Evolutionary conservation across 2,329 filamentous ascomycete genomes (phyloP).

Genomic region (Plectosphaerella cucumerina): DNA sequence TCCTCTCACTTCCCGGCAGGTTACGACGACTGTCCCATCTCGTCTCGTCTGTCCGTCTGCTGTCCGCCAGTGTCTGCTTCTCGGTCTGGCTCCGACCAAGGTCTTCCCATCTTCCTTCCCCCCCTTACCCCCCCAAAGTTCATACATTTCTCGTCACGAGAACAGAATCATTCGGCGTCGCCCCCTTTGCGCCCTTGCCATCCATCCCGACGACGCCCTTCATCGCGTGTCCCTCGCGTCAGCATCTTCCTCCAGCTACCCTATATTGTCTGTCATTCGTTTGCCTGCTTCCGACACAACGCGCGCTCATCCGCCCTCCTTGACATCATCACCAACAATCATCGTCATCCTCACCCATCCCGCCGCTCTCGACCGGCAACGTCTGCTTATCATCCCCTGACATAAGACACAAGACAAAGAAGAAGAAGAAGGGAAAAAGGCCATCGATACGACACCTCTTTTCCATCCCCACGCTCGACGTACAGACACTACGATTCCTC

Average conservation of each 20-base stretch:
- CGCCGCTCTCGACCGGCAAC: background rate
- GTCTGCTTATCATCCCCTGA: background rate
- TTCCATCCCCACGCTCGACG: too few relatives aligned
- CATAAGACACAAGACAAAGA: too few relatives aligned
- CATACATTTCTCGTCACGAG: conserved; percentile 1
- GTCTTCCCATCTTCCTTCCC: background rate
- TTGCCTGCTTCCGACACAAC: background rate
- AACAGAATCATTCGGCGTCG: background rate
- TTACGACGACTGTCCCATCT: background rate
- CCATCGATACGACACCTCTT: too few relatives aligned
- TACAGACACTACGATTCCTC: background rate
- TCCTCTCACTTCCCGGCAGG: background rate
- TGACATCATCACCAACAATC: conserved; percentile 11
- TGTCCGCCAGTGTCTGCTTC: too few relatives aligned
- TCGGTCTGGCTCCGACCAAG: too few relatives aligned
- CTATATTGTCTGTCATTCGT: background rate
- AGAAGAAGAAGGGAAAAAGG: too few relatives aligned
- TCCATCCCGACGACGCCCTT: background rate
- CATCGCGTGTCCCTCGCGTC: conserved; percentile 2
- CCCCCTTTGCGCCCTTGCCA: background rate
- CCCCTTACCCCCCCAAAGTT: background rate
- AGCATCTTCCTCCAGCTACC: background rate
- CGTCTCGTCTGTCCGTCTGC: background rate
- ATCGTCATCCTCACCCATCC: background rate
- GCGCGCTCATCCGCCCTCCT: background rate